phyloP scores from a whole-genome alignment of 768 basidiomycete genomes.

The Hericium coralloides region DNA sequence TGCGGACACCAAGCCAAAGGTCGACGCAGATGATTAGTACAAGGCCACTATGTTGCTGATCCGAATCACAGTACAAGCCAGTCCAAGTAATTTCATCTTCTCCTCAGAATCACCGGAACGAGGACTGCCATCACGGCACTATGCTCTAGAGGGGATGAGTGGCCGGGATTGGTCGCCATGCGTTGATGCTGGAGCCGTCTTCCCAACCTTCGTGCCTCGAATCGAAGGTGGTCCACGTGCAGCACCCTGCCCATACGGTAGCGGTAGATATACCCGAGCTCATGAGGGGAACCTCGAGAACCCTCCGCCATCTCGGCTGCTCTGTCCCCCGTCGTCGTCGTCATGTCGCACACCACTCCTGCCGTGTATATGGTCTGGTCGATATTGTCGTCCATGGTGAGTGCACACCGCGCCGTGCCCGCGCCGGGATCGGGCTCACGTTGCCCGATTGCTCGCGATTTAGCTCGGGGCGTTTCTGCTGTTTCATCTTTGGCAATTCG shows the following conservation, averaged over 20 bases:
- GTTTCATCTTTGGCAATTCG: constrained; percentile 74
- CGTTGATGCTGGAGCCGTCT: no score
- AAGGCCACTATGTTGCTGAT: no score
- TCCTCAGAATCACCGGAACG: not conserved
- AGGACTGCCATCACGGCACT: not conserved
- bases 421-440: not conserved
- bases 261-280: no score
- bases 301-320: not conserved
- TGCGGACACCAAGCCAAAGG: no score
- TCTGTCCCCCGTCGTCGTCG: constrained; percentile 6
- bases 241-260: no score
- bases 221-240: not conserved
- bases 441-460: not conserved
- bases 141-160: no score
- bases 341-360: constrained; percentile 59
- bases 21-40: no score
- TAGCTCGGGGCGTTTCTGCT: constrained; percentile 57
- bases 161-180: no score
- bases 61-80: no score
- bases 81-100: not conserved
- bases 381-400: constrained; percentile 40
- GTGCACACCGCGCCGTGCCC: constrained; percentile 13
- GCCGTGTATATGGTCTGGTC: constrained; percentile 58
- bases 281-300: no score
- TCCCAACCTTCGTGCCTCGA: not conserved